Base-by-base conservation (phyloP, 164 flowering plant genomes). In the Magnolia sinica region DNA sequence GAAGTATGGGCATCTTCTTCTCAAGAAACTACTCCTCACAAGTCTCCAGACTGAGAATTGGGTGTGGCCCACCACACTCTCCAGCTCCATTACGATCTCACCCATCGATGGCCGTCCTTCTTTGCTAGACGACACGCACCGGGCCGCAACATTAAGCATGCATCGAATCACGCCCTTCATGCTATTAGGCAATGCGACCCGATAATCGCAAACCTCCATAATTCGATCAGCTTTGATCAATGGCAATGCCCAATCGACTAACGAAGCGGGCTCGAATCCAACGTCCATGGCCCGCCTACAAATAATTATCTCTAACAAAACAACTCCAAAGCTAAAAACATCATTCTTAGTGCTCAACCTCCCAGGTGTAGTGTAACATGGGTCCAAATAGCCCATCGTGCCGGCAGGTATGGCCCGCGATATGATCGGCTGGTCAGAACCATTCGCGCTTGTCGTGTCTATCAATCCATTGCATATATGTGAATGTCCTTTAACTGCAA, bases 311-410 rank as follows among this genome's bases (percentile, higher is more conserved):
- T 92, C 97, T 0, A 92, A 76, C 72, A 91, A 16, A 27, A 91
- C 82, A 2, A 92, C 91, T 29, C 97, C 97, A 49, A 84, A 91
- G 80, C 94, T 91, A 75, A 74, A 92, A 1, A 91, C 85, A 68
- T 92, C 97, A 66, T 71, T 87, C 64, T 90, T 92, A 0, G 88
- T 83, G 77, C 91, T 89, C 6, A 92, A 76, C 66, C 84, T 84
- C 58, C 76, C 64, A 0, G 94, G 91, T 0, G 84, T 66, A 0
- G 89, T 89, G 83, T 92, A 91, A 71, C 79, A 29, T 31, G 97
- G 95, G 50, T 92, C 95, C 16, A 92, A 10, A 80, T 92, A 91
- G 72, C 95, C 97, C 1, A 92, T 87, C 0, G 97, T 92, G 1
- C 97, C 95, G 0, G 97, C 95, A 0, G 95, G 95, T 70, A 29